Base-by-base conservation (phyloP, 2,329 filamentous ascomycete species). In the Fusarium denticulatum region DNA sequence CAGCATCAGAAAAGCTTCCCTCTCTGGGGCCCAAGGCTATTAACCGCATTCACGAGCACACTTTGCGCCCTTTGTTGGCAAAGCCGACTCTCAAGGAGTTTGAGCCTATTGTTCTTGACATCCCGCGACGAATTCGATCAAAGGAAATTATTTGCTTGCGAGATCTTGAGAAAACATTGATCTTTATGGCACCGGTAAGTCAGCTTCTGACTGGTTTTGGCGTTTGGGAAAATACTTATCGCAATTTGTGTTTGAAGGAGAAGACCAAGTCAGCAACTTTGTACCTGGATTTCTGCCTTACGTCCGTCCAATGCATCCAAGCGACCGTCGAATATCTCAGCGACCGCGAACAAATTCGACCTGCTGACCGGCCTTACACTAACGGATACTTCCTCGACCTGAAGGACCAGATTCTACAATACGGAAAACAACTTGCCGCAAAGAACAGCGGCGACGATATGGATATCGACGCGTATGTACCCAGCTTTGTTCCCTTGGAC, bases 331-430 rank as follows among this genome's bases (percentile, higher is more conserved):
- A 94, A 83, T 92, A 92, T 83, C 88, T 98, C 74, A 92, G 90
- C 86, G 94, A 97, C 81, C 91, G 91, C 81, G 95, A 98, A 82
- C 94, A 96, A 85, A 92, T 92, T 76, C 91, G 94, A 81, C 93
- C 94, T 68, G 87, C 90, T 83, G 96, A 98, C 83, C 92, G 93
- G 79, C 94, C 95, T 76, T 98, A 98, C 87, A 96, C 92, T 88
- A 94, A 93, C 88, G 94, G 94, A 81, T 98, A 98, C 85, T 98
- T 98, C 82, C 92, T 98, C 85, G 96, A 98, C 86, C 91, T 98
- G 70, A 92, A 97, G 82, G 94, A 97, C 82, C 95, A 98, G 89
- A 95, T 98, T 78, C 90, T 92, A 81, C 90, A 94, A 81, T 97
- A 97, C 89, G 95, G 94, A 69, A 90, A 91, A 79, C 93, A 96